Evolutionary conservation across 2,329 filamentous ascomycete species (phyloP).

Genomic region (Neonectria ditissima): DNA sequence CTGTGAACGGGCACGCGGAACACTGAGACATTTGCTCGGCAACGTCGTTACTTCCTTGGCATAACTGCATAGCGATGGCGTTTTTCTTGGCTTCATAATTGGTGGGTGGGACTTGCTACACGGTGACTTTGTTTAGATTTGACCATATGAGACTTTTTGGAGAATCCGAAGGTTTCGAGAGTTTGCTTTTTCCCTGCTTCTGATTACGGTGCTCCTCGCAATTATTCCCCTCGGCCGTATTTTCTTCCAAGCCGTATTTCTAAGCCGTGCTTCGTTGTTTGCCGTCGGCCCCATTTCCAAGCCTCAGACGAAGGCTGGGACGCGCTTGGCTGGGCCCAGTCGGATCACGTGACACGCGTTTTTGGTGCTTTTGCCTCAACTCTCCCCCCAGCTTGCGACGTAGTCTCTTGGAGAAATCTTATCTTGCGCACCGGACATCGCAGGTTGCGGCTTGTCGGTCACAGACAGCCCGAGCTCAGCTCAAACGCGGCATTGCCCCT

Average conservation of each 20-base stretch:
- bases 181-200: too few species aligned
- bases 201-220: not conserved
- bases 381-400: constrained; percentile 44
- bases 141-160: constrained; percentile 5
- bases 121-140: constrained; percentile 19
- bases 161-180: constrained; percentile 4
- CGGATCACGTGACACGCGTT: constrained; percentile 39
- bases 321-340: constrained; percentile 33
- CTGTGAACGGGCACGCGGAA: constrained; percentile 21
- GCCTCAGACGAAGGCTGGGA: constrained; percentile 4
- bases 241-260: not conserved
- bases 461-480: constrained; percentile 44
- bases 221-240: not conserved
- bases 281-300: not conserved
- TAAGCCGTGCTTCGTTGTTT: not conserved
- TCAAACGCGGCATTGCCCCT: constrained; percentile 39
- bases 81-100: constrained; percentile 26
- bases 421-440: constrained; percentile 46
- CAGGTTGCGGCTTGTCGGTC: constrained; percentile 47
- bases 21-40: constrained; percentile 16
- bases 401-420: constrained; percentile 42
- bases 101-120: constrained; percentile 23
- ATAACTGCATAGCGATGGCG: constrained; percentile 42
- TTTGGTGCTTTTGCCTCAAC: constrained; percentile 43
- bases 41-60: constrained; percentile 22